Evolutionary conservation across 2,329 filamentous ascomycete genomes (phyloP), one percentile per base, ranked within the genome.

Genomic region (Monilinia polystroma): DNA sequence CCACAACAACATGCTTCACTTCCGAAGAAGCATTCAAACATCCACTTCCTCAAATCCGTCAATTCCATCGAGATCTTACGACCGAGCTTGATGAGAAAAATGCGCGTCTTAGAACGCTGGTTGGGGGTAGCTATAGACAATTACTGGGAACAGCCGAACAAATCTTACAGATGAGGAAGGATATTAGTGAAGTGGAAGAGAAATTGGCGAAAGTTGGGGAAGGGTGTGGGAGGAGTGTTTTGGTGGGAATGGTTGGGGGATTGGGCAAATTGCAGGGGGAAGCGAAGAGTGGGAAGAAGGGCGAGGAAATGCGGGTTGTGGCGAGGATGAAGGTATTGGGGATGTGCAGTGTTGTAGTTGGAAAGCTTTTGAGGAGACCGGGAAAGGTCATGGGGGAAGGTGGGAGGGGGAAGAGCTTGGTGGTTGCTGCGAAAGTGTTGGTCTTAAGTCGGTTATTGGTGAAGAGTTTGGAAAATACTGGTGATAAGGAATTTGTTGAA

Each of bases 131-230:
- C 74, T 98, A 98, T 79, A 90, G 94, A 72, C 92, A 95, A 73
- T 87, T 98, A 11, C 87, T 98, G 35, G 91, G 91, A 63, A 97
- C 94, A 0, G 94, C 94, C 65, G 93, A 97, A 79, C 89, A 89
- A n/a, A 98, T 98, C 72, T 90, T 97, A 65, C 85, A 88, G 68
- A 97, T 98, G 92, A 90, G 92, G 72, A 79, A 79, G 51, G 88
- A 94, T 75, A 94, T 95, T 80, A 85, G 89, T 68, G 80, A 82
- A 16, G 89, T 92, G 20, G 92, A 97, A 77, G 80, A 82, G 6
- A 85, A 88, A 49, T 83, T 98, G 63, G 85, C 85, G 20, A 83
- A 83, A 68, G 89, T 97, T 80, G 91, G 92, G 56, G 85, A 85
- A 53, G 85, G 86, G 66, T 97, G 94, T 78, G 93, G 93, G 63